These are phyloP conservation scores for Garcia nutans DNA, from an alignment of 345 rosid genomes.

Conservation along the genomic window DNA sequence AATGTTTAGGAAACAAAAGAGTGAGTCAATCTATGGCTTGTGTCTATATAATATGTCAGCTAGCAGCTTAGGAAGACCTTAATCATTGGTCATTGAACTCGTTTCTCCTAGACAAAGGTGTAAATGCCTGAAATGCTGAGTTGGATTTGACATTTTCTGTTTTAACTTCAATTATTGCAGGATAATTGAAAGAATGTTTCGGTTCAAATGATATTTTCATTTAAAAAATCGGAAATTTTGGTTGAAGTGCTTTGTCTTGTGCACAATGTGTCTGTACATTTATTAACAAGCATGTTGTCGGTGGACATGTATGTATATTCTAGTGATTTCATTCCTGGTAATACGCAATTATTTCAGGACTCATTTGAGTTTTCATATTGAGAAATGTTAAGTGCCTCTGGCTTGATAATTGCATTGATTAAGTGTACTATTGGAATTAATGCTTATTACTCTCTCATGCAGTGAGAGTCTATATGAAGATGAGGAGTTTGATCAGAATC, in stretches of 20 bases:
- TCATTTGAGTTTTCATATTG: not conserved
- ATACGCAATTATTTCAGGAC: not conserved
- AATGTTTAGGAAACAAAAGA: no score
- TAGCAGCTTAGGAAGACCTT: not conserved
- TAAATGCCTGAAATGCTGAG: not conserved
- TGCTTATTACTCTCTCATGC: conserved; percentile 8
- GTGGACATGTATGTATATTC: not conserved
- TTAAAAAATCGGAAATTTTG: not conserved
- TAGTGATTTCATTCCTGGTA: not conserved
- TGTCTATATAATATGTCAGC: not conserved
- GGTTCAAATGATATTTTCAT: not conserved
- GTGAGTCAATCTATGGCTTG: not conserved
- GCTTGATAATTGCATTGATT: not conserved
- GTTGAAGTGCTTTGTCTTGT: not conserved
- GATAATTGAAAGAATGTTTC: not conserved
- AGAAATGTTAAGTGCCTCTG: not conserved
- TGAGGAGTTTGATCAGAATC: conserved; percentile 88
- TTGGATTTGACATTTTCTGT: not conserved
- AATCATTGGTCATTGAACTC: not conserved
- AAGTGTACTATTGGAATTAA: not conserved
- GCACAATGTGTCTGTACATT: not conserved
- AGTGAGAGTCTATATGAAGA: conserved; percentile 97
- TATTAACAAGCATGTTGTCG: no score
- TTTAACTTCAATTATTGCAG: not conserved
- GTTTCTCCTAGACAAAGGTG: not conserved